These are phyloP conservation scores for Dendrostoma leiphaemia DNA, from an alignment of 2,329 filamentous ascomycete genomes.

Conservation along the genomic window DNA sequence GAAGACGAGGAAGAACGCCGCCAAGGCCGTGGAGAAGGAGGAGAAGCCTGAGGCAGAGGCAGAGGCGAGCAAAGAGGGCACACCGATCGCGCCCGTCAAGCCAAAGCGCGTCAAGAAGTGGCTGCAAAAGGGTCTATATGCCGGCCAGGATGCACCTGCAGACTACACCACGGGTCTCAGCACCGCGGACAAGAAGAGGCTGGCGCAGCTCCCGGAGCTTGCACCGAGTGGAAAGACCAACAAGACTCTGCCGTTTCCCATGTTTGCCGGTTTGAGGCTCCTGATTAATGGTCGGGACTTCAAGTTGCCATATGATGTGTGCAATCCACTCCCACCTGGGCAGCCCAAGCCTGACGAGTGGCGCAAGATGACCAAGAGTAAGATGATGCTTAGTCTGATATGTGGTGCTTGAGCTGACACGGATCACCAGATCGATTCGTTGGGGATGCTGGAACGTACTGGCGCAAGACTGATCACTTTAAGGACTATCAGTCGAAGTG, in stretches of 20 bases:
- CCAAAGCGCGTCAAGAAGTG: conserved; percentile 67
- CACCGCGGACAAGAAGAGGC: conserved; percentile 48
- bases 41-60: conserved; percentile 2
- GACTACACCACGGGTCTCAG: conserved; percentile 50
- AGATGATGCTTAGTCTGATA: conserved; percentile 31
- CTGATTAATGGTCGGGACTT: conserved; percentile 76
- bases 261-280: conserved; percentile 72
- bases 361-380: conserved; percentile 88
- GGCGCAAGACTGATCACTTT: conserved; percentile 75
- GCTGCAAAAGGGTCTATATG: conserved; percentile 79
- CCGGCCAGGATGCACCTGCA: conserved; percentile 66
- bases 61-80: conserved; percentile 20
- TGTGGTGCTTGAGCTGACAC: conserved; percentile 17
- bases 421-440: conserved; percentile 76
- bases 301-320: conserved; percentile 85
- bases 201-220: conserved; percentile 47
- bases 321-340: conserved; percentile 79
- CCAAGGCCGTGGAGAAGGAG: neutral
- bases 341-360: conserved; percentile 93
- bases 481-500: conserved; percentile 76
- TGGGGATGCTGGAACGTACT: conserved; percentile 75
- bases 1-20: conserved; percentile 29
- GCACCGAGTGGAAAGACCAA: conserved; percentile 48
- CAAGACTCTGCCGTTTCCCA: conserved; percentile 67
- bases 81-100: conserved; percentile 36